Evolutionary conservation across 768 basidiomycete genomes (phyloP), one percentile per base, ranked within the genome.

Genomic region (Hygrocybe punicea): DNA sequence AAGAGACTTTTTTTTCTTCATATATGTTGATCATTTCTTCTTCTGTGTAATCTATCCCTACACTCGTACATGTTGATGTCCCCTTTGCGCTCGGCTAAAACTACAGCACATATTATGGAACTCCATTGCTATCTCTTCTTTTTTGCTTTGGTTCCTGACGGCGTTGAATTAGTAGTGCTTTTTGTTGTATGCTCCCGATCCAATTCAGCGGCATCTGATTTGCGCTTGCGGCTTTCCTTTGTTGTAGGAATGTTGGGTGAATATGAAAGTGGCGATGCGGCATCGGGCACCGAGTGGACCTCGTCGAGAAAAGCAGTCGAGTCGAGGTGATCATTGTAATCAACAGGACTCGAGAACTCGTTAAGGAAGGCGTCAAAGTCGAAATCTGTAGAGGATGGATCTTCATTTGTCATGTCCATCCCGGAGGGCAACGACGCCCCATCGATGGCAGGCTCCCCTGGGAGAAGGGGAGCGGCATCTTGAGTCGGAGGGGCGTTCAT

Each of bases 151-250:
- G 24, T 23, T 8, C 55, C 55, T 9, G 49, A 42, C 13, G 13
- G 10, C 16, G 17, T 17, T 2, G 24, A 8, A 21, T 51, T 11
- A 35, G 29, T 48, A 33, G 19, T 48, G 46, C 34, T 34, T 55
- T 55, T 51, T 42, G 48, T 50, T 34, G 48, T 47, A 36, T 40
- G 44, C 17, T 29, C 58, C 48, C 25, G 60, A 2, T 73, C 73
- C 53, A 65, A 40, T n/a, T 64, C 55, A 56, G 57, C 65, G 13
- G 66, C 63, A 57, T 71, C 72, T 21, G 76, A 78, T 64, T 79
- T 79, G 50, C 78, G 69, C 60, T 78, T 78, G 59, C 70, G 65
- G 23, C 67, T 37, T 19, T 11, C 13, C 14, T 6, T n/a, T 19
- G 48, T n/a, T 33, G 51, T 16, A 17, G 4, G 2, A 25, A 42